phyloP scores from a whole-genome alignment of 2,329 filamentous ascomycete genomes.

The Fusarium redolens region DNA sequence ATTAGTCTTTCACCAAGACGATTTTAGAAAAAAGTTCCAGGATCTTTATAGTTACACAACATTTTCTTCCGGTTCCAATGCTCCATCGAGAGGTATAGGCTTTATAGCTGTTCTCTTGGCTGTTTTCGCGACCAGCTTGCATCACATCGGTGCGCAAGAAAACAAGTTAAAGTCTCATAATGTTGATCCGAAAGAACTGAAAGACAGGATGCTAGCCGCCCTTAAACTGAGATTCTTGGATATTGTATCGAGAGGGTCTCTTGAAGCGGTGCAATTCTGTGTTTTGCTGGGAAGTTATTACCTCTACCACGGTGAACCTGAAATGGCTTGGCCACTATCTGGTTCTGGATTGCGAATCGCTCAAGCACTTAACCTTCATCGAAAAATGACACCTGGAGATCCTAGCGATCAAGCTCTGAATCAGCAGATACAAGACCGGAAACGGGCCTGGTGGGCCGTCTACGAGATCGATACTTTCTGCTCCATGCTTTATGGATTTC shows the following conservation, averaged over 20 bases:
- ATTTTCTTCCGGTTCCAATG: accelerated
- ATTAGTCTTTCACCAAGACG: background rate
- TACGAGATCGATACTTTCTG: conserved; percentile 55
- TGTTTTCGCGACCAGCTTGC: conserved; percentile 25
- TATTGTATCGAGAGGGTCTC: conserved; percentile 28
- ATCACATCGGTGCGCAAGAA: conserved; percentile 6
- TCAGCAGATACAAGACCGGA: conserved; percentile 41
- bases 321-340: conserved; percentile 53
- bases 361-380: conserved; percentile 50
- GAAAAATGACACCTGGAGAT: conserved; percentile 28
- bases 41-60: accelerated
- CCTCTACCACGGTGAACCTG: conserved; percentile 50
- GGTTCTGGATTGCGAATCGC: conserved; percentile 51
- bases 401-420: conserved; percentile 46
- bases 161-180: background rate
- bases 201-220: background rate
- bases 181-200: background rate
- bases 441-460: conserved; percentile 55
- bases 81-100: background rate
- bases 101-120: conserved; percentile 26
- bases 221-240: conserved; percentile 24
- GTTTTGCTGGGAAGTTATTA: conserved; percentile 53
- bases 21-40: background rate
- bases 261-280: conserved; percentile 51
- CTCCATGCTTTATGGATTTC: conserved; percentile 55